phyloP scores from a whole-genome alignment of 192 early-diverging fungal genomes.

The Coemansia sp. region DNA sequence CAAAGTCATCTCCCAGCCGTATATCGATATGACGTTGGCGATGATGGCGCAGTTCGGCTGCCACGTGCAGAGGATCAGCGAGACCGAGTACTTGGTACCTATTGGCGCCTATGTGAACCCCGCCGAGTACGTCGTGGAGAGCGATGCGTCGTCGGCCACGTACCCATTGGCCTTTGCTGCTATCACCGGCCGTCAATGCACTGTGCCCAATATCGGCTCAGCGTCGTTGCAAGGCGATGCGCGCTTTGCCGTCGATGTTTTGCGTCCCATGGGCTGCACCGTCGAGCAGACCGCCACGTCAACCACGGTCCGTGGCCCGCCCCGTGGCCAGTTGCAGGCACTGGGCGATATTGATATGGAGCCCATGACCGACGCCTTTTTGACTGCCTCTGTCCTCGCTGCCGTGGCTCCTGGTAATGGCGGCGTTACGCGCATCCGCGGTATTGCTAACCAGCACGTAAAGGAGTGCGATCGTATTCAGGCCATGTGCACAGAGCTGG shows the following conservation, averaged over 20 bases:
- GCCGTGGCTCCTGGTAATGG: slow-evolving; percentile 74
- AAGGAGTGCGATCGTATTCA: slow-evolving; percentile 99
- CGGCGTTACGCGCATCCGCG: slow-evolving; percentile 82
- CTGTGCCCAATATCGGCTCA: slow-evolving; percentile 93
- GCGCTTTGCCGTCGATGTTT: slow-evolving; percentile 85
- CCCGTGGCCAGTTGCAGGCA: slow-evolving; percentile 67
- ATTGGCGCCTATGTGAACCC: slow-evolving; percentile 81
- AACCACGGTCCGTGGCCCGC: slow-evolving; percentile 90
- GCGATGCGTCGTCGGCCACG: slow-evolving; percentile 95
- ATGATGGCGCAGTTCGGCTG: slow-evolving; percentile 98
- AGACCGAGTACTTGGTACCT: slow-evolving; percentile 87
- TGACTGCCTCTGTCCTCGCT: slow-evolving; percentile 92
- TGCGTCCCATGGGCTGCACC: slow-evolving; percentile 89
- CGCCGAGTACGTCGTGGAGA: slow-evolving; percentile 84
- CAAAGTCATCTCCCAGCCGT: slow-evolving; percentile 94
- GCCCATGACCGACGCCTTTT: slow-evolving; percentile 98
- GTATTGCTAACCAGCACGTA: slow-evolving; percentile 97
- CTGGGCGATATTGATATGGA: slow-evolving; percentile 92
- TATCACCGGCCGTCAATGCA: slow-evolving; percentile 86
- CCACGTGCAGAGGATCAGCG: slow-evolving; percentile 67
- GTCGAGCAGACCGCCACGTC: slow-evolving; percentile 88
- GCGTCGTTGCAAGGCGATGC: slow-evolving; percentile 92
- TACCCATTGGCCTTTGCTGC: slow-evolving; percentile 98
- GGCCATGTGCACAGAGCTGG: slow-evolving; percentile 93
- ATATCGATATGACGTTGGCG: slow-evolving; percentile 99